Evolutionary conservation across 257 asterid species (phyloP).

Genomic region (Voacanga thouarsii): DNA sequence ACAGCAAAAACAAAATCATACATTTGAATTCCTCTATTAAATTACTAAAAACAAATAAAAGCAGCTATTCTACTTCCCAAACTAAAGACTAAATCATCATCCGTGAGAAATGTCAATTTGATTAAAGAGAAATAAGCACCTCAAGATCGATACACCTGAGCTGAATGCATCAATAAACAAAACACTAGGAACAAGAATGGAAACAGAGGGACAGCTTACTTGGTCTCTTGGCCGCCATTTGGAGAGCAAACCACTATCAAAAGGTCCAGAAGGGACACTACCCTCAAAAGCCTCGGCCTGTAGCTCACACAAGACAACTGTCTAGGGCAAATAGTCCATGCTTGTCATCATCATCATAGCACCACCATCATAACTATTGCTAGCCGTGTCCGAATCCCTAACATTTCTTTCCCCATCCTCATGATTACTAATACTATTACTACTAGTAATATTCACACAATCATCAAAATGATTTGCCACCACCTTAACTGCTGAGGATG

Average conservation of each 20-base stretch:
- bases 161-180: too few relatives aligned
- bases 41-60: neutral
- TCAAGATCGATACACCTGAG: too few relatives aligned
- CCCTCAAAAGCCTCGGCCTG: constrained; percentile 92
- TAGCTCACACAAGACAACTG: constrained; percentile 80
- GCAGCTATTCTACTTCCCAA: too few relatives aligned
- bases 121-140: too few relatives aligned
- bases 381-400: constrained; percentile 66
- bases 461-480: constrained; percentile 70
- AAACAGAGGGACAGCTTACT: too few relatives aligned
- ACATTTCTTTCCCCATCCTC: constrained; percentile 49
- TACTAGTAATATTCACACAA: constrained; percentile 35
- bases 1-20: neutral
- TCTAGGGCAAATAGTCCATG: constrained; percentile 88
- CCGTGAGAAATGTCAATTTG: too few relatives aligned
- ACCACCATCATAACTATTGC: constrained; percentile 50
- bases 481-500: constrained; percentile 55
- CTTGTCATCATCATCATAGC: constrained; percentile 61
- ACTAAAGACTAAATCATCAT: too few relatives aligned
- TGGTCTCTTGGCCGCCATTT: constrained; percentile 96
- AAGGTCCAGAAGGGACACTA: constrained; percentile 73
- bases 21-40: neutral
- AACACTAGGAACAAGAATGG: too few relatives aligned
- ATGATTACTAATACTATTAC: constrained; percentile 5
- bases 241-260: constrained; percentile 84